Evolutionary conservation across 331 rosid species (phyloP).

Genomic region (Telfairia occidentalis): DNA sequence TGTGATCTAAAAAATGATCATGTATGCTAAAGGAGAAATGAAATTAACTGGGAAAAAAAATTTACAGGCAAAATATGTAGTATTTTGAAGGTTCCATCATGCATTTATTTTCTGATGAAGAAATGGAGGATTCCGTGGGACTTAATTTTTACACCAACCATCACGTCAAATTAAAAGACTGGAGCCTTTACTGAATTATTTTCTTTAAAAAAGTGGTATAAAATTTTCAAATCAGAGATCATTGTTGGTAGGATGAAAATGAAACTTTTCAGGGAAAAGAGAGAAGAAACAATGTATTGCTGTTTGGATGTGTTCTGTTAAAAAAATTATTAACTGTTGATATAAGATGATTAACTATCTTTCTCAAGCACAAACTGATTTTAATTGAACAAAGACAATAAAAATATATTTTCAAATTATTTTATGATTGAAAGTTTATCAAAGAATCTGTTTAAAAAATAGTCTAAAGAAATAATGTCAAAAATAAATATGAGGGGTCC

Average conservation of each 20-base stretch:
- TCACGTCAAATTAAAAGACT: background rate
- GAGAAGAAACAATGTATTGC: background rate
- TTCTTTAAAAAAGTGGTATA: background rate
- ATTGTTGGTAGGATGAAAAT: background rate
- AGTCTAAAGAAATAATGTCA: background rate
- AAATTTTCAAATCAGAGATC: background rate
- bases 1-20: background rate
- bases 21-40: background rate
- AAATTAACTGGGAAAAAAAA: background rate
- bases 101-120: background rate
- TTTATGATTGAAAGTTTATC: background rate
- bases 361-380: background rate
- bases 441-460: background rate
- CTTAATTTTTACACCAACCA: background rate
- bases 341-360: background rate
- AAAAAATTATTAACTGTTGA: background rate
- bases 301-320: background rate
- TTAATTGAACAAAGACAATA: background rate
- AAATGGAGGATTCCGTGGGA: background rate
- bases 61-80: no score
- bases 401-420: background rate
- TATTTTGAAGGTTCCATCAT: background rate
- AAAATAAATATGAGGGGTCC: background rate
- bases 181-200: background rate
- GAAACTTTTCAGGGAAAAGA: background rate